Conservation (phyloP, 2,329 filamentous ascomycete species). For the Bipolaris sorokiniana region DNA sequence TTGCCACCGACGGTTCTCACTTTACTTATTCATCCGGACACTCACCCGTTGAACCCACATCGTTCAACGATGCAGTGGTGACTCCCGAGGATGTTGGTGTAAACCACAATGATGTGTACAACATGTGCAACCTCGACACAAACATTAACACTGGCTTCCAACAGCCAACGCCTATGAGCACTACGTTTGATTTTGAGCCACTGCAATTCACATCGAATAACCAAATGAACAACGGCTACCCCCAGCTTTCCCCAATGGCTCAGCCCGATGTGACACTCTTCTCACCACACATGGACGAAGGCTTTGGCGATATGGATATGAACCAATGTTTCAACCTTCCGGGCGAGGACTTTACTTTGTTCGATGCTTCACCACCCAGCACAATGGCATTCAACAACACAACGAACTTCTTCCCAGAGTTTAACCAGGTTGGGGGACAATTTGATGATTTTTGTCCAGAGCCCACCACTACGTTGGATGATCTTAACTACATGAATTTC, state of each 20-base stretch:
- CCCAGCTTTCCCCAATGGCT: conserved; percentile 71
- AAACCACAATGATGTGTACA: conserved; percentile 66
- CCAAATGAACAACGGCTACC: conserved; percentile 31
- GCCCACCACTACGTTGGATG: conserved; percentile 40
- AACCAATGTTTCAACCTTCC: conserved; percentile 40
- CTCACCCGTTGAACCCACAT: conserved; percentile 50
- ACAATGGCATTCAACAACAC: conserved; percentile 34
- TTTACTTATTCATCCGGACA: conserved; percentile 50
- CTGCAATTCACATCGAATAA: conserved; percentile 42
- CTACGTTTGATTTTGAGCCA: conserved; percentile 49
- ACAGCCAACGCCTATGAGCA: conserved; percentile 58
- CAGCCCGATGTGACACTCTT: conserved; percentile 73
- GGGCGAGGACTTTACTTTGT: conserved; percentile 69
- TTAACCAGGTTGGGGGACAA: conserved; percentile 50
- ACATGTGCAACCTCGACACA: conserved; percentile 61
- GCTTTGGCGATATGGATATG: conserved; percentile 59
- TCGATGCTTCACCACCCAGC: conserved; percentile 38
- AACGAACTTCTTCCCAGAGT: conserved; percentile 49
- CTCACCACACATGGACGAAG: conserved; percentile 70
- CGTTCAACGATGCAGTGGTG: conserved; percentile 51
- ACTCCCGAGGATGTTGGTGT: conserved; percentile 59
- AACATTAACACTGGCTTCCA: conserved; percentile 67
- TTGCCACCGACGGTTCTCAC: conserved; percentile 45
- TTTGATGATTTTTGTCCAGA: conserved; percentile 40
- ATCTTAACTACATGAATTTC: conserved; percentile 33